Conservation (phyloP, 768 basidiomycete genomes). For the Tulasnella sp. region DNA sequence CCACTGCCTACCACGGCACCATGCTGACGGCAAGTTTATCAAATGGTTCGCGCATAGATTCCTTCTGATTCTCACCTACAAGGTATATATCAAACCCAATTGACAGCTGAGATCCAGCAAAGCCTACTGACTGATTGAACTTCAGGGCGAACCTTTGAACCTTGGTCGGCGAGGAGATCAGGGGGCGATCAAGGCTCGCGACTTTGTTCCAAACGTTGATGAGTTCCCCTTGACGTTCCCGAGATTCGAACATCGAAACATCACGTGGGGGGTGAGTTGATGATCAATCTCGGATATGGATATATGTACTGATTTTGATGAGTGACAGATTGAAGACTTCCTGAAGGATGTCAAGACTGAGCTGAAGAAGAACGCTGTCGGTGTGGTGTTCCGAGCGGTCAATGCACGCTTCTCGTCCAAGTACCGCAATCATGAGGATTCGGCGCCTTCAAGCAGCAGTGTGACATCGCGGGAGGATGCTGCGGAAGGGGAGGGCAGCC, state of each 20-base stretch:
- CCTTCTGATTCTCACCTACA: conserved; percentile 15
- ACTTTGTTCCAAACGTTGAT: conserved; percentile 34
- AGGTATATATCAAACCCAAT: background rate
- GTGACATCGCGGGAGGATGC: no score
- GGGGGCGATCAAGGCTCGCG: conserved; percentile 19
- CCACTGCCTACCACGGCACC: background rate
- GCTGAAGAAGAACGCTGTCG: conserved; percentile 14
- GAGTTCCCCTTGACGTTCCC: conserved; percentile 81
- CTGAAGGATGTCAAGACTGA: conserved; percentile 10
- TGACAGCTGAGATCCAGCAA: conserved; percentile 43
- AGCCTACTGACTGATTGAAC: conserved; percentile 37
- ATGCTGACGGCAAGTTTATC: background rate
- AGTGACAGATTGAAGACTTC: conserved; percentile 8
- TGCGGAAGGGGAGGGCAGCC: no score
- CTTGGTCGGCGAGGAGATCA: conserved; percentile 23
- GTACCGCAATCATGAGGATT: conserved; percentile 3
- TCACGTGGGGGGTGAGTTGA: conserved; percentile 63
- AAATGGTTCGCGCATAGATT: background rate
- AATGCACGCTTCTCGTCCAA: conserved; percentile 11
- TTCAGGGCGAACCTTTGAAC: conserved; percentile 36
- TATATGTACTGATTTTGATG: background rate
- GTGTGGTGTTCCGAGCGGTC: conserved; percentile 12
- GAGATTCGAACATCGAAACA: conserved; percentile 68
- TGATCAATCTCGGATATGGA: background rate
- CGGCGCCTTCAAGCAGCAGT: background rate